phyloP scores from a whole-genome alignment of 1,284 basidiomycete genomes.

The Tilletia caries region DNA sequence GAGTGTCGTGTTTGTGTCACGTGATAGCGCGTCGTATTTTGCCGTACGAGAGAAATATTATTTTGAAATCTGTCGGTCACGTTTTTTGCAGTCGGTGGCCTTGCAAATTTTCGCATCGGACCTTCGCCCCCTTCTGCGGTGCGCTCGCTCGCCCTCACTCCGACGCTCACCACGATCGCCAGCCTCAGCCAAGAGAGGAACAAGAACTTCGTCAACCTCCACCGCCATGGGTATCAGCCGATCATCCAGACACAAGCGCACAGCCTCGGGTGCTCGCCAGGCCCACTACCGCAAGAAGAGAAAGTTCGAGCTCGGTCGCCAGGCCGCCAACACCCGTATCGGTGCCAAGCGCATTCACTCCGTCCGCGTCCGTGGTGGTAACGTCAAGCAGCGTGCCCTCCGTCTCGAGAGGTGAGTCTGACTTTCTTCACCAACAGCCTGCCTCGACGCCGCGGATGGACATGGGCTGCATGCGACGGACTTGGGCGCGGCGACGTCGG shows the following conservation, averaged over 20 bases:
- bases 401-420: constrained; percentile 43
- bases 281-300: constrained; percentile 54
- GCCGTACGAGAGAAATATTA: too few species aligned
- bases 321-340: constrained; percentile 53
- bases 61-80: too few species aligned
- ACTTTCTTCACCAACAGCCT: background rate
- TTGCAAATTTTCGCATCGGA: constrained; percentile 3
- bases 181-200: constrained; percentile 3
- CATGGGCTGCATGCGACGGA: background rate
- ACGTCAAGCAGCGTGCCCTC: constrained; percentile 53
- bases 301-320: constrained; percentile 52
- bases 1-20: too few species aligned
- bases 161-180: background rate
- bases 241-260: constrained; percentile 54
- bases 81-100: too few species aligned
- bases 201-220: background rate
- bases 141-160: background rate
- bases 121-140: background rate
- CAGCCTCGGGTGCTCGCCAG: constrained; percentile 50
- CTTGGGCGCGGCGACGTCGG: background rate
- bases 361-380: constrained; percentile 52
- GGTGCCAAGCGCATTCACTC: constrained; percentile 53
- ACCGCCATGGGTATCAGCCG: constrained; percentile 52
- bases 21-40: too few species aligned
- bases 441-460: background rate